A percentile compares a stretch with the other conserved stretches of the same genome.
These are phyloP conservation scores for Periconia macrospinosa DNA, from an alignment of 2,329 filamentous ascomycete species.

Conservation along the genomic window DNA sequence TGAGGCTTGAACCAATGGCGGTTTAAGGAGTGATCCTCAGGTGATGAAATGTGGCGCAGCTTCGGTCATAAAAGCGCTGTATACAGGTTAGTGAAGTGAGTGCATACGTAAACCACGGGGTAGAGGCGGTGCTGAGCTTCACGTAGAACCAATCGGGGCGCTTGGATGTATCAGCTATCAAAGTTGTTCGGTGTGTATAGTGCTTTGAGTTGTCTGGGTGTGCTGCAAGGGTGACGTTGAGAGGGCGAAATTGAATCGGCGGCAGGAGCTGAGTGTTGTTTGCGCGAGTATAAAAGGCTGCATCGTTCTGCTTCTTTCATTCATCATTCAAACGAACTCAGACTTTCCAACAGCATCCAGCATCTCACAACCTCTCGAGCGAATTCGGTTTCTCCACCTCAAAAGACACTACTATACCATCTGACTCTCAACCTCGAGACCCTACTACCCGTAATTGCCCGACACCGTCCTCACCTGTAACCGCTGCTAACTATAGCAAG, in stretches of 20 bases:
- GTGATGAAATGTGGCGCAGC: constrained; percentile 1
- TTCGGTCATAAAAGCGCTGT: neutral
- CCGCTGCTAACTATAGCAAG: neutral
- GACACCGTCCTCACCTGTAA: neutral
- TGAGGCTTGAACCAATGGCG: constrained; percentile 6
- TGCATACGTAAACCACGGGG: constrained; percentile 17
- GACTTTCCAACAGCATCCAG: no score
- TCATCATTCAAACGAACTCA: no score
- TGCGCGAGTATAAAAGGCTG: neutral
- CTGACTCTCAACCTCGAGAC: no score
- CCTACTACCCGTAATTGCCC: no score
- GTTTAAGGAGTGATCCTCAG: constrained; percentile 9
- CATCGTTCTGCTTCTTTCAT: no score
- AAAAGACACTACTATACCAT: no score
- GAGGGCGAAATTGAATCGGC: no score
- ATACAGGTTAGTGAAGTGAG: neutral
- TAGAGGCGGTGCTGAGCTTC: neutral
- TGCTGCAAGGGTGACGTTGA: constrained; percentile 1
- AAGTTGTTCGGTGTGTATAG: neutral
- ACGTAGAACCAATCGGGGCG: no score
- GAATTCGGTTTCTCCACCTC: no score
- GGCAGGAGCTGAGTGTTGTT: neutral
- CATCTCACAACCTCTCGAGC: no score
- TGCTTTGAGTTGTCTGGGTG: neutral
- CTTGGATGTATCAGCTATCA: no score